phyloP scores from a whole-genome alignment of 164 flowering plant species.

The Annona squamosa region DNA sequence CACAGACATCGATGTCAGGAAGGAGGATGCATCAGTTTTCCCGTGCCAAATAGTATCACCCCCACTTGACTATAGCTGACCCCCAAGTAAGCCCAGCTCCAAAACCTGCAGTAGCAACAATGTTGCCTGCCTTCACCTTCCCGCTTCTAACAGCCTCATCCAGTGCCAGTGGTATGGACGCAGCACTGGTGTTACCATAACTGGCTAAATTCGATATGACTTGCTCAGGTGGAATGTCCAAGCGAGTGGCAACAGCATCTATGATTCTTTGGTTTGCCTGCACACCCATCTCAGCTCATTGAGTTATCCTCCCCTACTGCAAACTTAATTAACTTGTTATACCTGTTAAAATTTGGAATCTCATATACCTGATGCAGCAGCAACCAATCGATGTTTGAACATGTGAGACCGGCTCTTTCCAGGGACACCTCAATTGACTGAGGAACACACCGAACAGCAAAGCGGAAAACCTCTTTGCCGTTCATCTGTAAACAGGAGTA shows the following conservation, averaged over 20 bases:
- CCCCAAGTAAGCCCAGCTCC: slow-evolving; percentile 99
- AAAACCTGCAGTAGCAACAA: slow-evolving; percentile 71
- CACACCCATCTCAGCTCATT: slow-evolving; percentile 9
- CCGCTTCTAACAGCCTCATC: slow-evolving; percentile 89
- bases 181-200: slow-evolving; percentile 95
- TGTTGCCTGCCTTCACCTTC: slow-evolving; percentile 69
- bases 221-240: slow-evolving; percentile 56
- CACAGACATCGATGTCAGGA: neutral
- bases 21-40: neutral
- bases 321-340: neutral
- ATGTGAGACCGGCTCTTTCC: slow-evolving; percentile 54
- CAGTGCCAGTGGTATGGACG: slow-evolving; percentile 88
- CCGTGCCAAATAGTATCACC: slow-evolving; percentile 17
- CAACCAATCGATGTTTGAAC: slow-evolving; percentile 73
- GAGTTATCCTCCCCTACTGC: neutral
- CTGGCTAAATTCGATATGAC: slow-evolving; percentile 82
- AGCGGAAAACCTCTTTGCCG: slow-evolving; percentile 90
- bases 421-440: slow-evolving; percentile 70
- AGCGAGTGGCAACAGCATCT: slow-evolving; percentile 72
- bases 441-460: slow-evolving; percentile 65
- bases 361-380: slow-evolving; percentile 89
- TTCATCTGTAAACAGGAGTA: slow-evolving; percentile 86
- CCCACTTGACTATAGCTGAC: slow-evolving; percentile 83
- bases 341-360: neutral
- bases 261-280: slow-evolving; percentile 96